Evolutionary conservation across 2,329 filamentous ascomycete species (phyloP).

Genomic region (Proliferodiscus dingleyae): DNA sequence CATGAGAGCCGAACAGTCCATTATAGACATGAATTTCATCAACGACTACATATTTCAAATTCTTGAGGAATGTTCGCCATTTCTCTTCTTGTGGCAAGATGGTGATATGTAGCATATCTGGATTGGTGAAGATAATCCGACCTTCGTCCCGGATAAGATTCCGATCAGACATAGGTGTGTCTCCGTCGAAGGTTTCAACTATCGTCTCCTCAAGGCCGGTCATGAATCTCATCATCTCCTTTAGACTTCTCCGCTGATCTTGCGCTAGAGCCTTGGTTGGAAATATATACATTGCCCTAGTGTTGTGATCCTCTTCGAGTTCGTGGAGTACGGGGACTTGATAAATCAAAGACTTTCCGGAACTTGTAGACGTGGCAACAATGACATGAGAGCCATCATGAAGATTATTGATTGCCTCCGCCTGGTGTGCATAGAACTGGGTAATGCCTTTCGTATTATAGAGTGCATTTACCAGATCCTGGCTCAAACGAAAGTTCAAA

Average conservation of each 20-base stretch:
- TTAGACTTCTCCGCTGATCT: conserved; percentile 84
- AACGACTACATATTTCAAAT: conserved; percentile 85
- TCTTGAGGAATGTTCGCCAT: conserved; percentile 85
- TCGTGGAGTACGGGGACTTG: conserved; percentile 88
- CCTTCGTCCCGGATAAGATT: conserved; percentile 81
- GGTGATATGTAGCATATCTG: conserved; percentile 94
- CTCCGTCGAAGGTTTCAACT: conserved; percentile 93
- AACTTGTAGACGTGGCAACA: conserved; percentile 90
- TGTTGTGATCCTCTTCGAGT: conserved; percentile 69
- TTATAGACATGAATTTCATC: conserved; percentile 96
- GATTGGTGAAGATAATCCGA: conserved; percentile 93
- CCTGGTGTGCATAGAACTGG: conserved; percentile 83
- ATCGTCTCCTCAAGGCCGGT: conserved; percentile 67
- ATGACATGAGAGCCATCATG: conserved; percentile 82
- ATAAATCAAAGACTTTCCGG: conserved; percentile 96
- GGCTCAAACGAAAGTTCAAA: conserved; percentile 79
- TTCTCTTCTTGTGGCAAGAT: conserved; percentile 87
- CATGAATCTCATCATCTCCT: conserved; percentile 79
- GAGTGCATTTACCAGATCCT: conserved; percentile 88
- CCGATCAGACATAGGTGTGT: conserved; percentile 77
- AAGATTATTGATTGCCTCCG: conserved; percentile 86
- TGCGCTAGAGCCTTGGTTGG: conserved; percentile 95
- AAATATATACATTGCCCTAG: conserved; percentile 94
- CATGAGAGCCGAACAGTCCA: conserved; percentile 86
- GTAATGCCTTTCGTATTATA: conserved; percentile 89